A percentile compares a stretch with the other conserved stretches of the same genome.
Conservation (phyloP, 139 green algal species). For the Pleodorina starrii region DNA sequence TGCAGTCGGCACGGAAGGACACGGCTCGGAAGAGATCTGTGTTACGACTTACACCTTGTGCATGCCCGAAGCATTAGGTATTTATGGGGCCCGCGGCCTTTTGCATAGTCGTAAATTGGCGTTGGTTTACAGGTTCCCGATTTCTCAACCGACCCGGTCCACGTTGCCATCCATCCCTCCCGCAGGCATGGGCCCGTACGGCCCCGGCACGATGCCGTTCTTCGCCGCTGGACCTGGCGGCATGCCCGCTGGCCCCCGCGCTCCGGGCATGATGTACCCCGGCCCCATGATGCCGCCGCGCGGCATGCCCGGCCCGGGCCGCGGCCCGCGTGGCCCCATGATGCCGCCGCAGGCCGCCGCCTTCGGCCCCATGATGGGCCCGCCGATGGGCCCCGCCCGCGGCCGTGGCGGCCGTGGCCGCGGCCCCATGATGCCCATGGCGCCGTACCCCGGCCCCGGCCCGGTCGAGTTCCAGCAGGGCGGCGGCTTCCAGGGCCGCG, state of each 20-base stretch:
- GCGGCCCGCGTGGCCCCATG: conserved; percentile 51
- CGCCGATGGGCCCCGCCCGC: conserved; percentile 35
- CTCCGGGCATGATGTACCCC: conserved; percentile 56
- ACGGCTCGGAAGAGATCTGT: too few species aligned
- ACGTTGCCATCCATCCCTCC: too few species aligned
- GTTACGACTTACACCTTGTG: too few species aligned
- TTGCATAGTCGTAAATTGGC: too few species aligned
- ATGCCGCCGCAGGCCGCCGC: conserved; percentile 38
- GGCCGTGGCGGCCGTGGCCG: conserved; percentile 55
- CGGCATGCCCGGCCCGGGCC: conserved; percentile 56
- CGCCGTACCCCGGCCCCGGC: conserved; percentile 10
- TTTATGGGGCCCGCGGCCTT: too few species aligned
- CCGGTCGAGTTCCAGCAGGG: conserved; percentile 35
- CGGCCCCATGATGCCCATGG: conserved; percentile 39
- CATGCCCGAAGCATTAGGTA: too few species aligned
- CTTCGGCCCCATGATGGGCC: conserved; percentile 48
- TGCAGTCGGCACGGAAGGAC: too few species aligned
- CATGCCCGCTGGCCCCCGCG: conserved; percentile 65
- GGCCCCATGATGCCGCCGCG: conserved; percentile 55
- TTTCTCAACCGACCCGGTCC: too few species aligned
- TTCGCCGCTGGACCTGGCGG: conserved; percentile 66
- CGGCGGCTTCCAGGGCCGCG: conserved; percentile 58
- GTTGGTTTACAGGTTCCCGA: too few species aligned
- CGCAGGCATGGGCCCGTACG: conserved; percentile 64
- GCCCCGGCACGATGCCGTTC: conserved; percentile 50